Base-by-base conservation (phyloP, 345 rosid genomes). In the Camelina neglecta region DNA sequence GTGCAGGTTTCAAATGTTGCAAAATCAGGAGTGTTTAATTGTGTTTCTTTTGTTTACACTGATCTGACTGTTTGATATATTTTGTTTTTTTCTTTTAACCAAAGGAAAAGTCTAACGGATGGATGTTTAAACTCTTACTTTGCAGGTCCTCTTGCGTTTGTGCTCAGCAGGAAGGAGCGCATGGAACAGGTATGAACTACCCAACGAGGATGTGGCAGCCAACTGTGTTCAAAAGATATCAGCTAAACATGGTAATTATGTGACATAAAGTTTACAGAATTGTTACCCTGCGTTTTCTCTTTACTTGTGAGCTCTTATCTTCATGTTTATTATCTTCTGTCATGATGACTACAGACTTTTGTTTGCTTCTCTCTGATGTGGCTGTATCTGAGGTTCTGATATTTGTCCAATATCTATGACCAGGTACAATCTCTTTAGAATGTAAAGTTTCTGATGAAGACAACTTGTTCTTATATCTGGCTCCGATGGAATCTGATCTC, bases 1-100 rank as follows among this genome's bases (percentile, higher is more conserved):
- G 87, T 91, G 93, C 92, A 89, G 97, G 93, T 78, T 47, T 75
- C 78, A 81, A 85, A 71, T 84, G 63, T 77, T 85, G 84, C 84
- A 67, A 78, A 29, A 60, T 82, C 83, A 69, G 90, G 88, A 85
- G 84, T 81, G 76, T 81, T 80, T 82, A 38, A 23, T 72, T 75
- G 38, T 72, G 64, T 38, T 73, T 73, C 54, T 62, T 71, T 24
- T 65, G 21, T 81, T 57, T 60, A 49, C 67, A 55, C 29, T 81
- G 68, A 67, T 59, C 74, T 72, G 72, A 12, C 36, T 82, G 24
- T 69, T 71, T 54, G 45, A 20, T 42, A 6, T 36, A 33, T 33
- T 33, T 24, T 24, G 26, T 29, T 35, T 35, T 35, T 9, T 26
- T 44, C 8, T 59, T 7, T 3, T 26, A n/a, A n/a, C 18, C 39